Evolutionary conservation across 164 flowering plant genomes (phyloP).

Genomic region (Cinnamomum chago): DNA sequence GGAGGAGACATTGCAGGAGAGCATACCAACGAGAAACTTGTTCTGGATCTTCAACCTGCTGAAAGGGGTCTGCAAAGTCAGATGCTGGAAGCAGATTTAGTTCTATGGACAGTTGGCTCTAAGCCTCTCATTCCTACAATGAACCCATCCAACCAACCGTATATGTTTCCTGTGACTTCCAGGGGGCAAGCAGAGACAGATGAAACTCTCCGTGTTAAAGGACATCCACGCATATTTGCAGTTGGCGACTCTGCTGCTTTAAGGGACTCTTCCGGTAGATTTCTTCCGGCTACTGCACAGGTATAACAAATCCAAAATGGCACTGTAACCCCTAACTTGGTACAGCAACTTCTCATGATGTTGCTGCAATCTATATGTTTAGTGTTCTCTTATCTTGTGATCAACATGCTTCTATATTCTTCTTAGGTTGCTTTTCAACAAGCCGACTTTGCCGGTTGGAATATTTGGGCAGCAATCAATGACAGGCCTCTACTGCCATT

Average conservation of each 20-base stretch:
- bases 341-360: not conserved
- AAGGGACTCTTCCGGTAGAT: constrained; percentile 69
- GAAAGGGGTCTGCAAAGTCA: constrained; percentile 61
- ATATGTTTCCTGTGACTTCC: constrained; percentile 58
- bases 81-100: constrained; percentile 72
- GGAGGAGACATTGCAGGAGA: constrained; percentile 17
- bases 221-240: constrained; percentile 92
- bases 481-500: constrained; percentile 85
- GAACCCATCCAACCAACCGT: constrained; percentile 32
- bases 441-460: constrained; percentile 99
- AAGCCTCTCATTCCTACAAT: constrained; percentile 67
- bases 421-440: constrained; percentile 95
- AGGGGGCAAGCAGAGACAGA: constrained; percentile 96
- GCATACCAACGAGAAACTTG: constrained; percentile 28
- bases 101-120: constrained; percentile 90
- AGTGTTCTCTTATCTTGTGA: not conserved
- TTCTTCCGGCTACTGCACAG: constrained; percentile 97
- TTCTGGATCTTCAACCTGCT: constrained; percentile 81
- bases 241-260: constrained; percentile 88
- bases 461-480: constrained; percentile 98
- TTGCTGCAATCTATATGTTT: not conserved
- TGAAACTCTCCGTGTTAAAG: constrained; percentile 96
- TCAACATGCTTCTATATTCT: constrained; percentile 1
- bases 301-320: constrained; percentile 22
- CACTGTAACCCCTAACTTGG: not conserved